Base-by-base conservation (phyloP, 1,284 basidiomycete species). In the Somion occarium region DNA sequence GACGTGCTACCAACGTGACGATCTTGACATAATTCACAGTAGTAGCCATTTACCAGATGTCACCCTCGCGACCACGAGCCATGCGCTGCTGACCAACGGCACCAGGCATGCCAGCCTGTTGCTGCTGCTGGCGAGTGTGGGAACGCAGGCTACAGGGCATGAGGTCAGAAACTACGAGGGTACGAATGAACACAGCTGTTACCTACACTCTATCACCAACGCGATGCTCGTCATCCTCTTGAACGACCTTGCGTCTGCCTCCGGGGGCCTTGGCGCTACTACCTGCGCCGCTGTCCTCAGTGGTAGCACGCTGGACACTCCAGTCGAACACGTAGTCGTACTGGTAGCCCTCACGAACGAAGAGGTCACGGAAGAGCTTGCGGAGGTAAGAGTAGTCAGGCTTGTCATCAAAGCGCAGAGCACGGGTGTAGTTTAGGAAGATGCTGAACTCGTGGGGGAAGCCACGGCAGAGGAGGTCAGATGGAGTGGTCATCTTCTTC, bases 401-500 rank as follows among this genome's bases (percentile, higher is more conserved):
- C 76, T 95, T 98, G 80, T 98, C 95, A 66, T 98, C 94, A 70
- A 98, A 98, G 63, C 94, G 91, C 54, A 98, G 86, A 46, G 93
- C 93, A 56, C 95, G 91, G 58, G 92, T 94, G 75, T 97, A 98
- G 76, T 97, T 98, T 64, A 98, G 77, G 82, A 97, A 98, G 63
- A 97, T 96, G 45, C 92, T 93, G 61, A 97, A 97, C 73, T 98
- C 95, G 73, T 94, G 94, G 59, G 95, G 94, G 82, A 95, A 97
- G 26, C 92, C 93, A 60, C 93, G 93, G 77, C 94, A 97, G 23
- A 98, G 83, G 52, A 94, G 79, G 67, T 97, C 93, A 52, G 93
- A 98, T 19, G 95, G 93, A 0, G 94, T 97, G 26, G 94, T 97
- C 94, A 98, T 98, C 82, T 98, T 95, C 85, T 98, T 98, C 77